A percentile compares a stretch with the other conserved stretches of the same genome.
phyloP scores from a whole-genome alignment of 805 yeast genomes.

The Teunomyces cretensis region DNA sequence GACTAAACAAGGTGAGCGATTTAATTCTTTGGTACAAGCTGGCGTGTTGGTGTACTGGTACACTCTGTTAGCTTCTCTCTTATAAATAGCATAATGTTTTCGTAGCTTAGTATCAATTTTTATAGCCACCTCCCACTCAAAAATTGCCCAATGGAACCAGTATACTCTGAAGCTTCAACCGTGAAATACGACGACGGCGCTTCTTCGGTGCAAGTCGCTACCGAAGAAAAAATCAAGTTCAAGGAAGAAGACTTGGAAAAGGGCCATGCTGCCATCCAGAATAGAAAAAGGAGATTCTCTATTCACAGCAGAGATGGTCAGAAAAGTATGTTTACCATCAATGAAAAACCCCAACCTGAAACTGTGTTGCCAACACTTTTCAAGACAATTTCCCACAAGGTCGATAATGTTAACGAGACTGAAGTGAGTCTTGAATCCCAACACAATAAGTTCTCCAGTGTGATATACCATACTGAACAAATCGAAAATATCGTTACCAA shows the following conservation, averaged over 20 bases:
- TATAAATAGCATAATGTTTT: background rate
- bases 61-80: background rate
- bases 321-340: constrained; percentile 1
- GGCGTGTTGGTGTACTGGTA: background rate
- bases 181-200: constrained; percentile 5
- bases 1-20: background rate
- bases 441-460: constrained; percentile 21
- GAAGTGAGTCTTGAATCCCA: constrained; percentile 13
- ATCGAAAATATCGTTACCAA: constrained; percentile 20
- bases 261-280: background rate
- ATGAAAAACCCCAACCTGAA: constrained; percentile 22
- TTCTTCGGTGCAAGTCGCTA: constrained; percentile 1
- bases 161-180: constrained; percentile 4
- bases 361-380: constrained; percentile 35
- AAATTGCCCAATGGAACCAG: constrained; percentile 4
- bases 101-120: background rate
- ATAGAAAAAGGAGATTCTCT: constrained; percentile 6
- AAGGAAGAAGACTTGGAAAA: constrained; percentile 4
- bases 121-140: background rate
- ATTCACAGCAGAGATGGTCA: constrained; percentile 6
- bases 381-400: constrained; percentile 37
- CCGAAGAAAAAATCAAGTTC: constrained; percentile 5
- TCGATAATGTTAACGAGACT: constrained; percentile 21
- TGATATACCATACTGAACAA: constrained; percentile 30
- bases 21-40: background rate